These are phyloP conservation scores for Sapria himalayana DNA, from an alignment of 345 rosid genomes.

Conservation along the genomic window DNA sequence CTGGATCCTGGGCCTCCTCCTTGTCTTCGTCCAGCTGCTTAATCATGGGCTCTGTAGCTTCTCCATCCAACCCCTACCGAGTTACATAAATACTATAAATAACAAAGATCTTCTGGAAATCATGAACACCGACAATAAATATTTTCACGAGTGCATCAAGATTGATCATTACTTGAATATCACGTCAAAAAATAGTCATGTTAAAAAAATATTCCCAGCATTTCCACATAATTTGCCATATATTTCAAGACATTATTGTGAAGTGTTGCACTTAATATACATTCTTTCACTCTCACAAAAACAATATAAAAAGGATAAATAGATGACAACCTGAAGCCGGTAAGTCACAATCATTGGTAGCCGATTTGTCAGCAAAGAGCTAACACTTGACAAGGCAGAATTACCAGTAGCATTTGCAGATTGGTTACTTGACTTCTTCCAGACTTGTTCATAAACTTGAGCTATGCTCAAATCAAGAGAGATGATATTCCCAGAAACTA, in stretches of 20 bases:
- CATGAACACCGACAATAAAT: no score
- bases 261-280: no score
- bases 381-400: conserved; percentile 40
- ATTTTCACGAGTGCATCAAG: no score
- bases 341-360: conserved; percentile 95
- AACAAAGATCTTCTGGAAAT: no score
- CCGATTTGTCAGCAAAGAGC: conserved; percentile 33
- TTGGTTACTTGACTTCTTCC: conserved; percentile 83
- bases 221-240: no score
- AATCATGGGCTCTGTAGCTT: conserved; percentile 99
- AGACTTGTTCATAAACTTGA: conserved; percentile 94
- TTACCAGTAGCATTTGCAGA: conserved; percentile 38
- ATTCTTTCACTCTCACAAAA: background rate
- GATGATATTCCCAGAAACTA: conserved; percentile 93
- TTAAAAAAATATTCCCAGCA: no score
- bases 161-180: no score
- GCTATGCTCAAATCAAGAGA: conserved; percentile 92
- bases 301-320: no score
- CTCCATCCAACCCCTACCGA: conserved; percentile 88
- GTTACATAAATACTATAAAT: no score
- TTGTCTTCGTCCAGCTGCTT: conserved; percentile 98
- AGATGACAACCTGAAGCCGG: conserved; percentile 99
- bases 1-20: conserved; percentile 97
- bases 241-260: no score
- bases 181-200: no score